Evolutionary conservation across 495 filamentous ascomycete genomes (phyloP).

Genomic region (Massariosphaeria phaeospora): DNA sequence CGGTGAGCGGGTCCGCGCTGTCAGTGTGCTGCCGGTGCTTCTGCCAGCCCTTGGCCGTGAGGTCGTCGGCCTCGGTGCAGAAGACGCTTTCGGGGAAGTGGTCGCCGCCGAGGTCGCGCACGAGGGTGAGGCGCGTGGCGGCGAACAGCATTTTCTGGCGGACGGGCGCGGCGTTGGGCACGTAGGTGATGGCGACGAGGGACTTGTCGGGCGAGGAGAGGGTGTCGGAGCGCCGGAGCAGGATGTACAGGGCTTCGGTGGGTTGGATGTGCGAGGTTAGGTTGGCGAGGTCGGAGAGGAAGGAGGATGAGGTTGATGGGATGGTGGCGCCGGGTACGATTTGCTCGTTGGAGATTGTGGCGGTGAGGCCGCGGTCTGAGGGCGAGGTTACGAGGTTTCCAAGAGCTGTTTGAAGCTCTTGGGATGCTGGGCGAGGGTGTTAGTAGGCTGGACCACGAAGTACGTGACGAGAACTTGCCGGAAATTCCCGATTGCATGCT

Average conservation of each 20-base stretch:
- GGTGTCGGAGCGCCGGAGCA: slow-evolving; percentile 58
- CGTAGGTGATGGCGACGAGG: slow-evolving; percentile 79
- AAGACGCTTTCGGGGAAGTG: slow-evolving; percentile 75
- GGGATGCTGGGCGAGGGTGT: slow-evolving; percentile 57
- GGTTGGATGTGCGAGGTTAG: slow-evolving; percentile 62
- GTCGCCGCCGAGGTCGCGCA: slow-evolving; percentile 82
- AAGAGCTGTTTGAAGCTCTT: slow-evolving; percentile 82
- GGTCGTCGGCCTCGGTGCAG: slow-evolving; percentile 67
- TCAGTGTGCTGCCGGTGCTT: slow-evolving; percentile 64
- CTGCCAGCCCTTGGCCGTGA: slow-evolving; percentile 67
- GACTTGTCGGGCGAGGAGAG: slow-evolving; percentile 44
- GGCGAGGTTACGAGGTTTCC: slow-evolving; percentile 59
- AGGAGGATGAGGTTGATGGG: slow-evolving; percentile 49
- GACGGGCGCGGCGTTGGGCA: slow-evolving; percentile 83
- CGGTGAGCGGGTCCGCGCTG: slow-evolving; percentile 70
- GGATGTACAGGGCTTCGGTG: slow-evolving; percentile 73
- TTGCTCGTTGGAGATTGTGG: slow-evolving; percentile 69
- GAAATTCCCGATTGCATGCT: slow-evolving; percentile 87
- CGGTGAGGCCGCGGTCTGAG: slow-evolving; percentile 71
- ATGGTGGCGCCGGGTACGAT: slow-evolving; percentile 63
- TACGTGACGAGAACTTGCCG: slow-evolving; percentile 46
- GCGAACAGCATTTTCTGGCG: slow-evolving; percentile 96
- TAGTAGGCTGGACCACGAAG: slow-evolving; percentile 1
- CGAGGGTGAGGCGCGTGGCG: slow-evolving; percentile 74
- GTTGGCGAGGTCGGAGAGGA: slow-evolving; percentile 59